Conservation (phyloP, 2,329 filamentous ascomycete genomes). For the Coleophoma crateriformis region DNA sequence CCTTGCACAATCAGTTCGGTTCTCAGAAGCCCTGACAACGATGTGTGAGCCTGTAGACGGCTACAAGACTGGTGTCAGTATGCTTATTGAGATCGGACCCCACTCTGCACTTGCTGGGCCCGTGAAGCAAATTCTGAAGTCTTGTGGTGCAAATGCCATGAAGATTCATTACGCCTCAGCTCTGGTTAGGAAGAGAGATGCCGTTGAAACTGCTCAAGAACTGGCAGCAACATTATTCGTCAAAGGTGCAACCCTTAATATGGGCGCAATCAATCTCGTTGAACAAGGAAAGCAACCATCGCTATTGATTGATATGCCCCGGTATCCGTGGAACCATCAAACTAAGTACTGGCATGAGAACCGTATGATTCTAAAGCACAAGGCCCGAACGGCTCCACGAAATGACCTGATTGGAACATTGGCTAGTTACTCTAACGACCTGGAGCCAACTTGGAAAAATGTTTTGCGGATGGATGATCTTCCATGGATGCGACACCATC, state of each 20-base stretch:
- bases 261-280: slow-evolving; percentile 44
- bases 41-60: slow-evolving; percentile 13
- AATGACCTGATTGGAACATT: slow-evolving; percentile 43
- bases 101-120: slow-evolving; percentile 30
- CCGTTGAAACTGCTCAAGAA: slow-evolving; percentile 39
- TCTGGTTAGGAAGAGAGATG: slow-evolving; percentile 47
- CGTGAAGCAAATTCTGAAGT: slow-evolving; percentile 30
- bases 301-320: slow-evolving; percentile 35
- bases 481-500: slow-evolving; percentile 40
- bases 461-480: slow-evolving; percentile 25
- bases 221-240: slow-evolving; percentile 38
- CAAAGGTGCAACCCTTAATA: slow-evolving; percentile 37
- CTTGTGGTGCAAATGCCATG: slow-evolving; percentile 34
- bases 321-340: slow-evolving; percentile 49
- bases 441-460: slow-evolving; percentile 29
- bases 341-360: slow-evolving; percentile 47
- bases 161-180: slow-evolving; percentile 30
- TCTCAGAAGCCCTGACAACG: slow-evolving; percentile 30
- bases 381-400: slow-evolving; percentile 35
- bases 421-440: slow-evolving; percentile 18
- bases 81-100: slow-evolving; percentile 27
- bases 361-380: slow-evolving; percentile 24
- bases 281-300: slow-evolving; percentile 14
- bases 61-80: slow-evolving; percentile 14
- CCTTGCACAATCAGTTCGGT: slow-evolving; percentile 37